Evolutionary conservation across 75 land plant genomes (phyloP).

Genomic region (Selaginella tamariscina): DNA sequence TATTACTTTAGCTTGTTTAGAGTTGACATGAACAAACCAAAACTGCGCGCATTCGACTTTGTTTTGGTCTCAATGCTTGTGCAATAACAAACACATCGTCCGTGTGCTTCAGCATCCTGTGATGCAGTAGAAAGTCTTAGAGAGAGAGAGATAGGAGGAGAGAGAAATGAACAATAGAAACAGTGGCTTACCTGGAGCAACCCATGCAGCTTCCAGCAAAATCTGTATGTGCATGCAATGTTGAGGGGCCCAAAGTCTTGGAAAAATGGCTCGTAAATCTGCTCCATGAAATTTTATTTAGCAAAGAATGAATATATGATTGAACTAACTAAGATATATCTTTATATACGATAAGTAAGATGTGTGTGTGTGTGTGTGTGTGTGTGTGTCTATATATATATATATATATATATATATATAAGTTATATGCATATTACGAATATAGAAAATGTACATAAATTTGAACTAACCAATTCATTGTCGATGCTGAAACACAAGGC

Average conservation of each 20-base stretch:
- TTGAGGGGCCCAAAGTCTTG: slow-evolving; percentile 44
- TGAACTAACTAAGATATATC: no score
- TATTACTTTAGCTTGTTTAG: neutral
- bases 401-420: no score
- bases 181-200: slow-evolving; percentile 27
- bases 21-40: slow-evolving; percentile 21
- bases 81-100: slow-evolving; percentile 35
- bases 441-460: no score
- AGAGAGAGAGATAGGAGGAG: neutral
- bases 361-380: no score
- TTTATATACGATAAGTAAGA: no score
- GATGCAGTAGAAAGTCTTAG: slow-evolving; percentile 4
- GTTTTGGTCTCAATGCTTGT: slow-evolving; percentile 33
- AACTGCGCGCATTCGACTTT: slow-evolving; percentile 40
- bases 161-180: neutral
- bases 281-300: no score
- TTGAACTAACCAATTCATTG: slow-evolving; percentile 31
- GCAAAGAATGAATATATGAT: no score
- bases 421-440: no score
- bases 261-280: slow-evolving; percentile 42
- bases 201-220: slow-evolving; percentile 34
- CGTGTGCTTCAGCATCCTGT: slow-evolving; percentile 35
- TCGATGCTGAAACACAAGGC: slow-evolving; percentile 31
- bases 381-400: no score
- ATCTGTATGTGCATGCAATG: slow-evolving; percentile 39